Base-by-base conservation (phyloP, 1,284 basidiomycete species). In the Heterobasidion occidentale region DNA sequence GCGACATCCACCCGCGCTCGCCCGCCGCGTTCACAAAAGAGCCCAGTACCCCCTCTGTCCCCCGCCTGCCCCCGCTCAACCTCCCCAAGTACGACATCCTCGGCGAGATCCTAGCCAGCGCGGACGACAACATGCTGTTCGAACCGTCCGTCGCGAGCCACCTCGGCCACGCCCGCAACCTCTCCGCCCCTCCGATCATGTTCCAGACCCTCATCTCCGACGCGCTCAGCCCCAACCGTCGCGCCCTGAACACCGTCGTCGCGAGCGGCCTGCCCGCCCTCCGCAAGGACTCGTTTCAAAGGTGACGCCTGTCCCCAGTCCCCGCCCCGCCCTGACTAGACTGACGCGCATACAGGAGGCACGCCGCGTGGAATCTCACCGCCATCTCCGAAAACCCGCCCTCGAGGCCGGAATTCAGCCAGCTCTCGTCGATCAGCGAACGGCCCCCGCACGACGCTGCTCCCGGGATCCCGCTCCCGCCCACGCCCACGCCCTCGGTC, bases 131-230 rank as follows among this genome's bases (percentile, higher is more conserved):
- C 15, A 19, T 51, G 34, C 20, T 55, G 1, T 14, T 52, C 55
- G 45, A 46, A 49, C 46, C 54, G 56, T 36, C 20, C 33, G 36
- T 47, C 48, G 50, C 34, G 15, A 46, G 35, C 50, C 35, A 15
- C 15, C 36, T 51, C n/a, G 48, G 60, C 50, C 61, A 62, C 34
- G 58, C 60, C 14, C 62, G 64, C 27, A 59, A 64, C 8, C 57
- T 19, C 49, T 64, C 64, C 17, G 64, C 63, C 33, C 64, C 64
- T 1, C 59, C 64, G 17, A 51, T 58, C 12, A 17, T 51, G 15
- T 59, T 53, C 42, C 56, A 57, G 52, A 51, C 44, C n/a, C 33
- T 52, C 19, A 35, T 52, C 17, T 36, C 48, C 9, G 45, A 51
- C 11, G 38, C 56, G n/a, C 42, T 42, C 5, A 36, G 44, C 34